Evolutionary conservation across 805 yeast species (phyloP).

Genomic region (Kurtzmaniella cleridarum): DNA sequence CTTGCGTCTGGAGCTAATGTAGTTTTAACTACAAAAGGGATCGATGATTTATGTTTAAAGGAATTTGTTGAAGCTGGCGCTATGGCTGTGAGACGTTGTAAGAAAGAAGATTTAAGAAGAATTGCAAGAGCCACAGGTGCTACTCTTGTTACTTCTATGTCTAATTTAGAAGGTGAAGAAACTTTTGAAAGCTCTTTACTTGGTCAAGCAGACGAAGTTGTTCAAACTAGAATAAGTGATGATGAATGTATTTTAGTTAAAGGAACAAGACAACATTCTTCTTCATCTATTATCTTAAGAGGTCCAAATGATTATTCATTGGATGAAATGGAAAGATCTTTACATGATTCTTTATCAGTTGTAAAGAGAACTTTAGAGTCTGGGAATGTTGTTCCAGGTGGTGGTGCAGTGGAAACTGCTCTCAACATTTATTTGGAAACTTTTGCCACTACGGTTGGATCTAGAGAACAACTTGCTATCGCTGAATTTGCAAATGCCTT

Average conservation of each 20-base stretch:
- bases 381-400: conserved; percentile 96
- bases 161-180: conserved; percentile 95
- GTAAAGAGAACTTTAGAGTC: conserved; percentile 94
- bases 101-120: conserved; percentile 92
- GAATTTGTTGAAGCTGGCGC: conserved; percentile 87
- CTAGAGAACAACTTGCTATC: conserved; percentile 95
- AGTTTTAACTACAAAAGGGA: conserved; percentile 88
- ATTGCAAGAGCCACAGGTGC: conserved; percentile 99
- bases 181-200: conserved; percentile 78
- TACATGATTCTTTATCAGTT: conserved; percentile 90
- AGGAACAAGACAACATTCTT: conserved; percentile 87
- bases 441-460: conserved; percentile 96
- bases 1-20: conserved; percentile 89
- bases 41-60: conserved; percentile 87
- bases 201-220: conserved; percentile 88
- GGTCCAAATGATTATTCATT: conserved; percentile 94
- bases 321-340: conserved; percentile 97
- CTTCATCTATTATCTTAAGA: conserved; percentile 86
- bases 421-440: conserved; percentile 90
- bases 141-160: conserved; percentile 75
- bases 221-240: conserved; percentile 86
- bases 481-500: conserved; percentile 94
- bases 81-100: conserved; percentile 95
- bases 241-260: conserved; percentile 93
- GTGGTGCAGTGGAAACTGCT: conserved; percentile 98